Conservation (phyloP, 2,329 filamentous ascomycete species). For the Plenodomus lindquistii region DNA sequence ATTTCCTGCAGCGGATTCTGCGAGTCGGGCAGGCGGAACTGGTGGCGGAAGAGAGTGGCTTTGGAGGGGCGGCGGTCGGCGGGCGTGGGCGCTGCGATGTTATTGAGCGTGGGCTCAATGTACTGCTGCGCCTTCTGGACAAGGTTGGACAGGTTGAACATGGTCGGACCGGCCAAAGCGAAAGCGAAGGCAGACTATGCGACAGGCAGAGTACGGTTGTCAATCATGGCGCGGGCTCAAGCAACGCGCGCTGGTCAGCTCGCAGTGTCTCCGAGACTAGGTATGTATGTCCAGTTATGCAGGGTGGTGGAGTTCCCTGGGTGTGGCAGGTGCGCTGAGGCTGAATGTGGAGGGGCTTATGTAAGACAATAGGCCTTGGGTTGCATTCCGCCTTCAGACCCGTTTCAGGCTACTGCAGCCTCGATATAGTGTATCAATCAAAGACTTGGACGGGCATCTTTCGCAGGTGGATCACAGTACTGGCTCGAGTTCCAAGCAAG, state of each 20-base stretch:
- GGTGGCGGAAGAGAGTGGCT: conserved; percentile 87
- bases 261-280: conserved; percentile 14
- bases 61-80: conserved; percentile 86
- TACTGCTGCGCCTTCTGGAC: conserved; percentile 95
- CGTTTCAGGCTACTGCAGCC: neutral
- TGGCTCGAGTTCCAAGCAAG: neutral
- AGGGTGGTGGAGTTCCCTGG: neutral
- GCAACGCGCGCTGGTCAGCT: conserved; percentile 19
- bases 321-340: conserved; percentile 21
- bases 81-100: conserved; percentile 61
- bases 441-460: neutral
- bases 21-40: conserved; percentile 91
- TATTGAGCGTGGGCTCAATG: conserved; percentile 83
- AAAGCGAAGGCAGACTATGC: conserved; percentile 12
- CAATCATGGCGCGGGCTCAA: conserved; percentile 33
- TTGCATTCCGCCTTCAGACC: neutral
- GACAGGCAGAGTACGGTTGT: conserved; percentile 13
- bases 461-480: no score
- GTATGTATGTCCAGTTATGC: neutral
- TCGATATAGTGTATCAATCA: neutral
- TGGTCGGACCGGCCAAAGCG: conserved; percentile 25
- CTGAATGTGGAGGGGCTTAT: conserved; percentile 6
- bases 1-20: conserved; percentile 97
- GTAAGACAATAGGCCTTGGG: neutral
- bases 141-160: conserved; percentile 69